phyloP scores from a whole-genome alignment of 805 yeast genomes.

The Teunomyces stri region DNA sequence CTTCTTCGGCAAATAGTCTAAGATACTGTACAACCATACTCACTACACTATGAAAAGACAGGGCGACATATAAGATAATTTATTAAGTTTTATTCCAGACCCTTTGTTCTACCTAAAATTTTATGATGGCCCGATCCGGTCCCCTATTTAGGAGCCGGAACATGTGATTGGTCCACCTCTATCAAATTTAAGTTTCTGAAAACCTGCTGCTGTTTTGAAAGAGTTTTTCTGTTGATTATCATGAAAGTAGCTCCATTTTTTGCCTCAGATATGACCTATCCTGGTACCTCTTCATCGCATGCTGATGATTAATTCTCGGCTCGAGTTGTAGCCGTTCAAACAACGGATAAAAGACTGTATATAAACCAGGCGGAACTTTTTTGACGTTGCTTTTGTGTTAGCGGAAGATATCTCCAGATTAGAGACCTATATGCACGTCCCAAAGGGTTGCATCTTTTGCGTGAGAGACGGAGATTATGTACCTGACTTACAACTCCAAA shows the following conservation, averaged over 20 bases:
- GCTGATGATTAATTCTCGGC: background rate
- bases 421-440: background rate
- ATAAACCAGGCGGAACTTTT: background rate
- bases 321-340: background rate
- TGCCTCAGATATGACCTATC: too few species aligned
- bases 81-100: background rate
- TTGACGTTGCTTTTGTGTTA: background rate
- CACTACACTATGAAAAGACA: background rate
- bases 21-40: conserved; percentile 3
- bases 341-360: background rate
- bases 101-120: too few species aligned
- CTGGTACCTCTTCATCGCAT: too few species aligned
- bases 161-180: background rate
- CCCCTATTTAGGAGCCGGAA: background rate
- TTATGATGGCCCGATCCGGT: background rate
- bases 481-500: too few species aligned
- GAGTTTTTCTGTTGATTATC: too few species aligned
- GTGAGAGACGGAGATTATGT: background rate
- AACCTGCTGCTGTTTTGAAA: background rate
- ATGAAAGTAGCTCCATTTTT: too few species aligned
- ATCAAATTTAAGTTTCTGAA: background rate
- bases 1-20: conserved; percentile 24
- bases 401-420: background rate
- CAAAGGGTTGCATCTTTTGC: background rate
- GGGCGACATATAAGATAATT: background rate